These are phyloP conservation scores for Holtermannia corniformis DNA, from an alignment of 768 basidiomycete species.

Conservation along the genomic window DNA sequence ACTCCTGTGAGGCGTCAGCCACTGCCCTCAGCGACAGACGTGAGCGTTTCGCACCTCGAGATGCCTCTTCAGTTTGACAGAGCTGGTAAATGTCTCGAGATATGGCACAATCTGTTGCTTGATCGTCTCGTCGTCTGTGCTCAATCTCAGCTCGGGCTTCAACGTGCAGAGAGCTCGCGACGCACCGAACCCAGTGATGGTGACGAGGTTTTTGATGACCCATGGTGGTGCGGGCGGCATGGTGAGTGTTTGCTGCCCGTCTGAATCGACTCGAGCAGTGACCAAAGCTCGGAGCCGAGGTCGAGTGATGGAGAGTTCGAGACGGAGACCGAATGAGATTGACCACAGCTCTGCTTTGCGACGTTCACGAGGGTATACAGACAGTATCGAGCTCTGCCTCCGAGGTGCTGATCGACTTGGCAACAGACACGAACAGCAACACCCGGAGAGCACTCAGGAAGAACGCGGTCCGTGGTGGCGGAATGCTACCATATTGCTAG, in stretches of 20 bases:
- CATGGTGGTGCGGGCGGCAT: slow-evolving; percentile 10
- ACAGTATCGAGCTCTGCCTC: no score
- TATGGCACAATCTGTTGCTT: slow-evolving; percentile 32
- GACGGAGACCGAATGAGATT: no score
- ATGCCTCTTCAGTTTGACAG: slow-evolving; percentile 22
- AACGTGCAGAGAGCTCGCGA: neutral
- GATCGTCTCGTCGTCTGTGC: slow-evolving; percentile 28
- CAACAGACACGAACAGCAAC: no score
- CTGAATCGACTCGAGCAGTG: neutral
- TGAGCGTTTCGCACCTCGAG: slow-evolving; percentile 21
- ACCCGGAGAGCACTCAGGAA: no score
- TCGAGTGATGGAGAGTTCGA: no score
- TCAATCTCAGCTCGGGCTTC: neutral
- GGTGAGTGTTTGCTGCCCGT: no score
- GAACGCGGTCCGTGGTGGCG: no score
- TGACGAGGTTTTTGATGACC: slow-evolving; percentile 18
- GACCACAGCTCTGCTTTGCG: no score
- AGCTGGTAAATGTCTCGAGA: slow-evolving; percentile 23
- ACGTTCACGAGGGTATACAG: no score
- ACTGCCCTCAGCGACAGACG: neutral
- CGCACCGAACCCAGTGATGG: slow-evolving; percentile 20
- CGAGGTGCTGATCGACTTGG: no score
- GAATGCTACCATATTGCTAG: no score
- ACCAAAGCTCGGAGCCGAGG: no score
- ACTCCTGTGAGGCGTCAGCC: slow-evolving; percentile 18